A percentile compares a stretch with the other conserved stretches of the same genome.
Evolutionary conservation across 306 rosid species (phyloP).

Genomic region (Cyamopsis tetragonoloba): DNA sequence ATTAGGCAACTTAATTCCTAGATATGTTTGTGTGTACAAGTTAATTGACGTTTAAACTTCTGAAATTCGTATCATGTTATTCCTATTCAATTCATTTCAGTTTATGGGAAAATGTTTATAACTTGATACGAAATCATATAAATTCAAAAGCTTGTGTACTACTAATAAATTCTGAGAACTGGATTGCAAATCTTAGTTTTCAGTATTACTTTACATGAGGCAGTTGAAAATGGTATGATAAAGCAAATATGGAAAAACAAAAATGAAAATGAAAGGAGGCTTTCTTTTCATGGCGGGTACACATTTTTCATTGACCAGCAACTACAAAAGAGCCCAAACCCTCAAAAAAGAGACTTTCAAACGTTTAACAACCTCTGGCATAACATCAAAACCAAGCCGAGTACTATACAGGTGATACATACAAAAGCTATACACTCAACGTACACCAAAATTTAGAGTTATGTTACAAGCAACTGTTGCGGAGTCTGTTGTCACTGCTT

Average conservation of each 20-base stretch:
- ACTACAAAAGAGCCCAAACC: neutral
- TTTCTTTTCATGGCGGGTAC: neutral
- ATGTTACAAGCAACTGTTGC: conserved; percentile 32
- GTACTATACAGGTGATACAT: conserved; percentile 28
- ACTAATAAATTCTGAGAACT: no score
- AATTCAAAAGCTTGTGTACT: no score
- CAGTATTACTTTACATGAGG: neutral
- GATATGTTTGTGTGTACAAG: no score
- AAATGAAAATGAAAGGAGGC: no score
- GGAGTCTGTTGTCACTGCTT: conserved; percentile 24
- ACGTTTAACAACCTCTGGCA: neutral
- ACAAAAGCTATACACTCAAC: conserved; percentile 33
- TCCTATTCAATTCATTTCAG: no score
- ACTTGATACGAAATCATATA: no score
- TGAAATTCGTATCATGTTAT: no score
- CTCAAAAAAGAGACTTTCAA: conserved; percentile 11
- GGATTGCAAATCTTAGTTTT: neutral
- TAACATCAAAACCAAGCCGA: neutral
- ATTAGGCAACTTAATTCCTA: no score
- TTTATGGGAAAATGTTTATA: no score
- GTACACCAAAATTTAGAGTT: conserved; percentile 39
- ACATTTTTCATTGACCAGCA: neutral
- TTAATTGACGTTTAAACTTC: no score
- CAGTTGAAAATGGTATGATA: neutral
- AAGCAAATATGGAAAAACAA: neutral